Evolutionary conservation across 345 rosid species (phyloP).

Genomic region (Ceriops zippeliana): DNA sequence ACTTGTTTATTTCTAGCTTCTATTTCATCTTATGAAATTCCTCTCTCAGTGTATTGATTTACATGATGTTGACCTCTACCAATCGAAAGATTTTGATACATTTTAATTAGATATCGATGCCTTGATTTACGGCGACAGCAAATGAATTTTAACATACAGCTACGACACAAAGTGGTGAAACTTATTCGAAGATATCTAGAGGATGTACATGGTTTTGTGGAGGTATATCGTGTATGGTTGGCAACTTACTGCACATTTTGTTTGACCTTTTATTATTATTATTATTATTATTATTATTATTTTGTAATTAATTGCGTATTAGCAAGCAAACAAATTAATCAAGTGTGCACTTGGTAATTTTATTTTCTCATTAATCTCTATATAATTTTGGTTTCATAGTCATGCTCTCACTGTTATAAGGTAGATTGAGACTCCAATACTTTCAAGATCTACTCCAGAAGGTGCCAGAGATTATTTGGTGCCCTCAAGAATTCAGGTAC

Average conservation of each 20-base stretch:
- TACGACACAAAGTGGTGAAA: conserved; percentile 90
- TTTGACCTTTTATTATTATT: not conserved
- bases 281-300: no score
- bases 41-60: no score
- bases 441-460: conserved; percentile 95
- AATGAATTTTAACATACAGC: conserved; percentile 67
- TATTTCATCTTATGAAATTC: no score
- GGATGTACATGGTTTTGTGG: conserved; percentile 81
- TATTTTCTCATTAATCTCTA: not conserved
- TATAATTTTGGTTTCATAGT: not conserved
- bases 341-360: no score
- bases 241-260: not conserved
- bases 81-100: not conserved
- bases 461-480: conserved; percentile 97
- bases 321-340: not conserved
- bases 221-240: conserved; percentile 40
- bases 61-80: no score
- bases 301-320: not conserved
- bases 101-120: conserved; percentile 60
- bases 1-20: not conserved
- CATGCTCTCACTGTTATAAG: conserved; percentile 39
- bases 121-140: conserved; percentile 93
- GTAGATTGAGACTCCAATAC: conserved; percentile 97
- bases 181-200: conserved; percentile 79
- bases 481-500: conserved; percentile 97